Base-by-base conservation (phyloP, 129 eudicot genomes). In the Arctium minus region DNA sequence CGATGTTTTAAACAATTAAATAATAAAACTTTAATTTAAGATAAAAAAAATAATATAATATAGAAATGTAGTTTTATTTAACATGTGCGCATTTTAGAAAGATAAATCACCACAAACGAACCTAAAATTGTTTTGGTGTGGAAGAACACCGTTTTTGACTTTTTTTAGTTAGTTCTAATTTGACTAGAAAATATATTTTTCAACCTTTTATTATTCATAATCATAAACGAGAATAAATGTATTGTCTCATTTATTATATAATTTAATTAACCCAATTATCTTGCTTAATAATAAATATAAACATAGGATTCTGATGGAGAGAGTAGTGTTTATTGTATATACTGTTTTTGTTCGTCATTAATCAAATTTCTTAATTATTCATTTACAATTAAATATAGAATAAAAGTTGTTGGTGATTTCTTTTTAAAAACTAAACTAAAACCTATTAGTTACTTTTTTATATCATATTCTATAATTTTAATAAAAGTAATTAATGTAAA, bases 71-170 rank as follows among this genome's bases (percentile, higher is more conserved):
- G 62, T 62, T 74, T 74, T 38, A 60, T 60, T n/a, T 17, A 60
- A 65, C 79, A 60, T 39, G 79, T 81, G 84, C 17, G 74, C n/a
- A 37, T 36, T 80, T 31, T 18, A 11, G 60, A 33, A 77, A 72
- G 64, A 18, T 9, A 13, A 10, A 6, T 9, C 15, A 50, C 48
- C 70, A 33, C 33, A 10, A 80, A 81, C 85, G 17, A 74, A 74
- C 68, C 67, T 62, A 65, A 73, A 30, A 40, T 81, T 81, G 85
- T 81, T 73, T 74, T 74, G 32, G 31, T 40, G 80, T 29, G 79
- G 1, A 22, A 40, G 85, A 60, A 74, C 85, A 81, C 32, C 15
- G 39, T 12, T 60, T 81, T 81, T 74, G 85, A 81, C 85, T 40
- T 27, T 4, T 65, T 60, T 60, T 17, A 60, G n/a, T 60, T 60